Conservation (phyloP, 805 yeast genomes). For the Tetrapisispora namnaoensis region DNA sequence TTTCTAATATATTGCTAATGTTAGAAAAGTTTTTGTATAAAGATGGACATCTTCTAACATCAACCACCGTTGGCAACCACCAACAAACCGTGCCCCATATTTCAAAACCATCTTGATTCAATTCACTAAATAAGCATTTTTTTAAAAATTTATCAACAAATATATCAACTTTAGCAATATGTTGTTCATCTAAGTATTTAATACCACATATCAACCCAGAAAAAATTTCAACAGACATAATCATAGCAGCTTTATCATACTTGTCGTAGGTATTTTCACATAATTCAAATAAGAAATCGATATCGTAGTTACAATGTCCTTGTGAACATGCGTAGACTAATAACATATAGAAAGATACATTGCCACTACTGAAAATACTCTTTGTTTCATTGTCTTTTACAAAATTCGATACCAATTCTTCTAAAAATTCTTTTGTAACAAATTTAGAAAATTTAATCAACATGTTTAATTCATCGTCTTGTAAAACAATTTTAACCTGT, state of each 20-base stretch:
- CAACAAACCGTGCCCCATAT: conserved; percentile 69
- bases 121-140: conserved; percentile 40
- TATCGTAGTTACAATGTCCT: conserved; percentile 31
- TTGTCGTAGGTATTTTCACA: conserved; percentile 43
- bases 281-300: conserved; percentile 43
- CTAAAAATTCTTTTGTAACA: conserved; percentile 51
- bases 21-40: conserved; percentile 36
- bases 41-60: conserved; percentile 52
- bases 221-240: conserved; percentile 59
- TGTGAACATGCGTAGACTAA: conserved; percentile 41
- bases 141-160: conserved; percentile 37
- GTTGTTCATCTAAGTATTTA: conserved; percentile 30
- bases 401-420: conserved; percentile 39
- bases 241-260: conserved; percentile 68
- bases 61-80: conserved; percentile 60
- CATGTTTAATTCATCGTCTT: conserved; percentile 33
- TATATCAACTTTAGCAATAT: conserved; percentile 33
- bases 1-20: conserved; percentile 35
- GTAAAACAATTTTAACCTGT: conserved; percentile 30
- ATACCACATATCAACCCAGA: conserved; percentile 50
- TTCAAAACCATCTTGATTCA: conserved; percentile 60
- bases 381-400: conserved; percentile 58
- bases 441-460: conserved; percentile 35
- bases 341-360: conserved; percentile 46
- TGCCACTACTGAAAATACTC: conserved; percentile 53